Evolutionary conservation across 352 stramenopile genomes (phyloP).

Genomic region (Phytophthora tentaculata): DNA sequence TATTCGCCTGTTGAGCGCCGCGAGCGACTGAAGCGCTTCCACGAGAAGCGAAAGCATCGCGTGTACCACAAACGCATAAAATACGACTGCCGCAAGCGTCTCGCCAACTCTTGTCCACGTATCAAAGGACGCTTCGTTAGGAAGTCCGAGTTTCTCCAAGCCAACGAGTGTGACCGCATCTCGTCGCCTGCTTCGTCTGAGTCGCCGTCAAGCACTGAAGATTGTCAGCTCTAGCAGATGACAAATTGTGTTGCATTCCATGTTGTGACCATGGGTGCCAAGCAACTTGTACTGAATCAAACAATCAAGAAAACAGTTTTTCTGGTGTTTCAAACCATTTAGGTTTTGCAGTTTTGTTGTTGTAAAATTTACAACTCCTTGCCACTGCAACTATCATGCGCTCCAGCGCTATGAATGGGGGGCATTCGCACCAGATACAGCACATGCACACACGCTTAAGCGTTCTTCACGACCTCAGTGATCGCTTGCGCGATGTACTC

Average conservation of each 20-base stretch:
- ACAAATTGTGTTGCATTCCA: too few species aligned
- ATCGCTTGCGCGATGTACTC: constrained; percentile 97
- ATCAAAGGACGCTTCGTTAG: constrained; percentile 77
- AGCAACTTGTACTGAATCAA: too few species aligned
- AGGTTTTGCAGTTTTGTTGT: constrained; percentile 22
- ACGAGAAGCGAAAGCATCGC: constrained; percentile 74
- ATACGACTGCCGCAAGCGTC: constrained; percentile 72
- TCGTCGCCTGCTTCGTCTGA: constrained; percentile 6
- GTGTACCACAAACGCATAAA: constrained; percentile 79
- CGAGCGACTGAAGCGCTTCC: constrained; percentile 68
- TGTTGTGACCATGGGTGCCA: too few species aligned
- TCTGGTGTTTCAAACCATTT: constrained; percentile 11
- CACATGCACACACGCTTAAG: constrained; percentile 44
- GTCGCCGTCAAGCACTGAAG: constrained; percentile 17
- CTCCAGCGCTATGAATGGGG: too few species aligned
- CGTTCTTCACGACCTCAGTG: constrained; percentile 91
- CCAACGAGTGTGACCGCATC: constrained; percentile 13
- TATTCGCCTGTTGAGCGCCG: constrained; percentile 61
- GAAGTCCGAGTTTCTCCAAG: constrained; percentile 33
- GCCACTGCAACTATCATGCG: constrained; percentile 15
- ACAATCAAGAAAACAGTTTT: too few species aligned
- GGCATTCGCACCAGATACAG: background rate
- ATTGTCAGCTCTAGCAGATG: constrained; percentile 7
- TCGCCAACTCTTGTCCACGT: constrained; percentile 72
- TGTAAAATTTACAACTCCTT: constrained; percentile 31